A percentile compares a stretch with the other conserved stretches of the same genome.
Conservation (phyloP, 495 filamentous ascomycete species). For the Xylaria palmicola region DNA sequence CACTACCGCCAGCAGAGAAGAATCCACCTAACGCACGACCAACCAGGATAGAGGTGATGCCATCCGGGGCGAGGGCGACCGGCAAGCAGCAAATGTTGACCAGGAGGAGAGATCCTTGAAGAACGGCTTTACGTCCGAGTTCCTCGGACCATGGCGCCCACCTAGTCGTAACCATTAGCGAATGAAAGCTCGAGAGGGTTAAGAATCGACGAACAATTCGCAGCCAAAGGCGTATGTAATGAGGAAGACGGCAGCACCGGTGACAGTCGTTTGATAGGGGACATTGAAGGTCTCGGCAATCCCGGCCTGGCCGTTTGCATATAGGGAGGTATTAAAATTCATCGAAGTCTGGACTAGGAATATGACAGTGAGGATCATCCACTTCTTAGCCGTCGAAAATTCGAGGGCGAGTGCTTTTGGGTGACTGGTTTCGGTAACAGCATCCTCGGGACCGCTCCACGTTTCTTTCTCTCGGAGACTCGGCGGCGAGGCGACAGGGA, state of each 20-base stretch:
- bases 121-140: conserved; percentile 66
- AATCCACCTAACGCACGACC: conserved; percentile 69
- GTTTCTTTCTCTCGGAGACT: too few relatives aligned
- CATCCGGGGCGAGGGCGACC: conserved; percentile 59
- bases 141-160: conserved; percentile 86
- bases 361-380: conserved; percentile 67
- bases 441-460: conserved; percentile 17
- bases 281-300: conserved; percentile 63
- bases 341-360: conserved; percentile 77
- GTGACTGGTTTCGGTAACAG: conserved; percentile 57
- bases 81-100: conserved; percentile 79
- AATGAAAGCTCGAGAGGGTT: background rate
- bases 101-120: conserved; percentile 66
- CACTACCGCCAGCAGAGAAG: conserved; percentile 73
- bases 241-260: conserved; percentile 71
- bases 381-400: conserved; percentile 67
- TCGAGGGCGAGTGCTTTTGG: conserved; percentile 63
- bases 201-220: conserved; percentile 48
- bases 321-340: conserved; percentile 79
- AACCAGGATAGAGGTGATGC: conserved; percentile 62
- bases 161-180: conserved; percentile 19
- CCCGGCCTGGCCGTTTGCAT: conserved; percentile 61
- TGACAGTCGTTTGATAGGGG: conserved; percentile 60
- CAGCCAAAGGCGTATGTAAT: conserved; percentile 76
- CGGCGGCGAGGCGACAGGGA: conserved; percentile 10